These are phyloP conservation scores for Aspergillus olivimuriae DNA, from an alignment of 495 filamentous ascomycete genomes.

Conservation along the genomic window DNA sequence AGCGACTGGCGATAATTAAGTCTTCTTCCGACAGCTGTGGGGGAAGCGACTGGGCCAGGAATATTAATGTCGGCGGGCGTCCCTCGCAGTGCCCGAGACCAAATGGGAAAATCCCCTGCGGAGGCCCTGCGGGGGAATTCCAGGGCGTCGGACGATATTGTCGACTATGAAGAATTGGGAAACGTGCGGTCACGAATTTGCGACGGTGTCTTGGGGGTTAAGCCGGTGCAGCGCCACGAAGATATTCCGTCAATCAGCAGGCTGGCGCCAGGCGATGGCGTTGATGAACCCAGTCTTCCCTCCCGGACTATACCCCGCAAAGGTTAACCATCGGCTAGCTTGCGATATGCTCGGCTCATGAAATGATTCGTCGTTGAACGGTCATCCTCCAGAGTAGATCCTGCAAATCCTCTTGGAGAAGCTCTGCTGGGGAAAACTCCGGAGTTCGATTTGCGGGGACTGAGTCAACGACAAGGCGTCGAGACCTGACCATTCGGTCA, in stretches of 20 bases:
- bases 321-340: conserved; percentile 9
- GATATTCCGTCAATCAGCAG: conserved; percentile 34
- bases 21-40: conserved; percentile 5
- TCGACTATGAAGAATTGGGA: background rate
- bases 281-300: conserved; percentile 1
- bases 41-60: conserved; percentile 14
- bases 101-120: conserved; percentile 20
- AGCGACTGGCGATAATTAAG: conserved; percentile 8
- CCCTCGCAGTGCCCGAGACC: background rate
- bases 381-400: background rate
- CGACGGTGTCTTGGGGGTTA: conserved; percentile 12
- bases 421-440: background rate
- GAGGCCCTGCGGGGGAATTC: conserved; percentile 18
- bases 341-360: background rate
- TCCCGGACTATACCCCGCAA: conserved; percentile 9
- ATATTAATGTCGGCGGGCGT: conserved; percentile 13
- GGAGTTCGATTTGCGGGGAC: background rate
- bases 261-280: background rate
- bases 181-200: conserved; percentile 2
- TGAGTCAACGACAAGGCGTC: background rate
- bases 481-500: background rate
- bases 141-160: conserved; percentile 6
- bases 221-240: conserved; percentile 11
- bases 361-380: background rate
- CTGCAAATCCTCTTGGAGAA: too few species aligned